Percentiles rank a stretch among this genome's conserved stretches.
Conservation (phyloP, 1,139 yeast species). For the Pichia sp. region DNA sequence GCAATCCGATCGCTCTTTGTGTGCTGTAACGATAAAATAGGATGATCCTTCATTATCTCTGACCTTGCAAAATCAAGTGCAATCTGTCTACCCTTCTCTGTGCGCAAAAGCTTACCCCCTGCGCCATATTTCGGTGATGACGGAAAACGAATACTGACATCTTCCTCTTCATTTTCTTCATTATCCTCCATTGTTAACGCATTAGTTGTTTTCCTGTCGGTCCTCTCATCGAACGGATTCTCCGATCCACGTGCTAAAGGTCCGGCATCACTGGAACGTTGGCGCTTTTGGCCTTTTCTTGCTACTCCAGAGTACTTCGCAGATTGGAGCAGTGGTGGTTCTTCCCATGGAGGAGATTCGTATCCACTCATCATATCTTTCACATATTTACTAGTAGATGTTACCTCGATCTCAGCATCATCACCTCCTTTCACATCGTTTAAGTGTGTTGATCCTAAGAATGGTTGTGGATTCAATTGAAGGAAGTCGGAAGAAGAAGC, state of each 20-base stretch:
- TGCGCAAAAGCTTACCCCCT: conserved; percentile 22
- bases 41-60: conserved; percentile 13
- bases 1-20: not conserved
- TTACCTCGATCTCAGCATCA: not conserved
- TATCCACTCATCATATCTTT: conserved; percentile 14
- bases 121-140: conserved; percentile 40
- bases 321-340: conserved; percentile 27
- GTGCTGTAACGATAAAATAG: conserved; percentile 12
- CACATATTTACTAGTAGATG: conserved; percentile 4
- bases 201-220: not conserved
- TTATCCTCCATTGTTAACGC: not conserved
- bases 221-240: not conserved
- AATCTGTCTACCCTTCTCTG: conserved; percentile 19
- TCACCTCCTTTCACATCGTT: not conserved
- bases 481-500: too few relatives aligned
- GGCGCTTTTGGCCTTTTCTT: conserved; percentile 1
- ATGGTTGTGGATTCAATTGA: not conserved
- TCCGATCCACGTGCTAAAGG: too few relatives aligned
- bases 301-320: conserved; percentile 12
- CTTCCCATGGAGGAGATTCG: conserved; percentile 23
- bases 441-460: not conserved
- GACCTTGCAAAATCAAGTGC: conserved; percentile 23
- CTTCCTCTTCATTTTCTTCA: conserved; percentile 10
- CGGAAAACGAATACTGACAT: conserved; percentile 39
- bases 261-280: too few relatives aligned